Base-by-base conservation (phyloP, 2,329 filamentous ascomycete genomes). In the Xylaria sp. region DNA sequence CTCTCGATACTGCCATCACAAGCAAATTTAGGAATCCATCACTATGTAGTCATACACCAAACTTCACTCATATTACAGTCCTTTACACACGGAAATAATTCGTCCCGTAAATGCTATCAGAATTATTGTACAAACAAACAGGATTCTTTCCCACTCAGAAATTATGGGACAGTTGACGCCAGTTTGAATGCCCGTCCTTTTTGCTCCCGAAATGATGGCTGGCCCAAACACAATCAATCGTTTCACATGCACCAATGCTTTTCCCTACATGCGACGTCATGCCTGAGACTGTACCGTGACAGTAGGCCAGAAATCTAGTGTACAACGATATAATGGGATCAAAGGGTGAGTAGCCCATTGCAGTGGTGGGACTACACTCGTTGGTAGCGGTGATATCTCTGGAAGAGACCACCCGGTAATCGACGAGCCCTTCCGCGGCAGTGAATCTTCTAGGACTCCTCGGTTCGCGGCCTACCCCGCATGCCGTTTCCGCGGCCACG, bases 371-470 rank as follows among this genome's bases (percentile, higher is more conserved):
- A 53, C 42, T 67, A 68, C 21, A 60, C 55, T 66, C 66, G 64
- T 66, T 51, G 64, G 27, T 68, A 60, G 42, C 42, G 44, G 57
- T 64, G 37, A 53, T 50, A 18, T 58, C 68, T 62, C 68, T n/a
- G 60, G 70, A 71, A 71, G 51, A 66, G 44, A 60, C 60, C 50
- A 47, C 61, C 65, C 35, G 69, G 67, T 59, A 66, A 69, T 68
- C 69, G 71, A 69, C 69, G 68, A 66, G 37, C 65, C 61, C 63
- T 60, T 51, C 51, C 63, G 69, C 69, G 72, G 66, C 65, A 62
- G 64, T 68, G 72, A 67, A 71, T 74, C 71, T 73, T 75, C 75
- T 79, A 79, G 65, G 77, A 71, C 68, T 78, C 76, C 40, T 77
- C 77, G 40, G 64, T 68, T 60, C 77, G 77, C 53, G 74, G 68